Conservation (phyloP, 169 alveolate species). For the Pseudocohnilembus persalinus region DNA sequence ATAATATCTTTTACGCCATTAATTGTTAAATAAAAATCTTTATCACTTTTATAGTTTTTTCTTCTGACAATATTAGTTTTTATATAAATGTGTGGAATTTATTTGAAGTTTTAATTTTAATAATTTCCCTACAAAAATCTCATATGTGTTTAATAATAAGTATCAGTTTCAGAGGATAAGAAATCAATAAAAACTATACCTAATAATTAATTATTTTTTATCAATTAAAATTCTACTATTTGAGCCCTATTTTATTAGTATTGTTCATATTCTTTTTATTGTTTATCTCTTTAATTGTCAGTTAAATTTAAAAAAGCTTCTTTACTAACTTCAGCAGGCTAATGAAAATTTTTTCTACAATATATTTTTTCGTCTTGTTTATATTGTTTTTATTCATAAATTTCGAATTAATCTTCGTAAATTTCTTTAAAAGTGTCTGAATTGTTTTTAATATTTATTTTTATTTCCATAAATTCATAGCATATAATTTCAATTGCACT, state of each 20-base stretch:
- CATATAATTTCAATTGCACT: too few species aligned
- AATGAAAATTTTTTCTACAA: too few species aligned
- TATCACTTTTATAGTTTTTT: background rate
- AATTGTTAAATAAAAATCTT: background rate
- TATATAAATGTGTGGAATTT: background rate
- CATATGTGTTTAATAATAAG: background rate
- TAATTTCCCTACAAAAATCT: background rate
- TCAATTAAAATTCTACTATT: background rate
- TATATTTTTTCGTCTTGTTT: too few species aligned
- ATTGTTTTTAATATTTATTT: too few species aligned
- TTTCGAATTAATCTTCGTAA: too few species aligned
- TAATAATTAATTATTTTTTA: too few species aligned
- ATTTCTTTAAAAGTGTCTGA: too few species aligned
- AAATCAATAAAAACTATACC: background rate
- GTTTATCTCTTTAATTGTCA: background rate
- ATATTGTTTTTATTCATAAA: too few species aligned
- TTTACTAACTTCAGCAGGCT: too few species aligned
- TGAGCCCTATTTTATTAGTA: background rate
- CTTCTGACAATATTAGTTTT: background rate
- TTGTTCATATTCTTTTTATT: background rate
- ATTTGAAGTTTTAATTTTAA: background rate
- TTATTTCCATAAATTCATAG: too few species aligned
- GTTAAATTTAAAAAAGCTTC: background rate
- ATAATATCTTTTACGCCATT: background rate
- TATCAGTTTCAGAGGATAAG: background rate